These are phyloP conservation scores for Colletotrichum paranaense DNA, from an alignment of 2,329 filamentous ascomycete genomes.

Conservation along the genomic window DNA sequence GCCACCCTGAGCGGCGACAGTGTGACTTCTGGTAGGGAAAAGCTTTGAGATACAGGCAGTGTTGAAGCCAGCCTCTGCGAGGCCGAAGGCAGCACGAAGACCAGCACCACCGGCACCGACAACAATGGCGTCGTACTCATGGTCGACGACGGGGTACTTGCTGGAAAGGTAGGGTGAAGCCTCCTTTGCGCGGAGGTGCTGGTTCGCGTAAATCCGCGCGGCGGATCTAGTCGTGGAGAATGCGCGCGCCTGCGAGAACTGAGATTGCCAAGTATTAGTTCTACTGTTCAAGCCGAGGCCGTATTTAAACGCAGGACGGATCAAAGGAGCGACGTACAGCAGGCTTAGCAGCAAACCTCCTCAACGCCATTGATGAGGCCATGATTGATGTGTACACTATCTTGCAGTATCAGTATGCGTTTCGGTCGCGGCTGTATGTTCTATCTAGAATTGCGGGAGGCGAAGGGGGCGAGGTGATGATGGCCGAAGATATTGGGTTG, in stretches of 20 bases:
- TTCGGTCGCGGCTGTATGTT: neutral
- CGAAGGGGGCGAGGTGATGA: neutral
- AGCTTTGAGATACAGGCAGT: conserved; percentile 90
- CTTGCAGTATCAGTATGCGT: conserved; percentile 1
- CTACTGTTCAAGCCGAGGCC: neutral
- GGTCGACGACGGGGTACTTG: conserved; percentile 97
- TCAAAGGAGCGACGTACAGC: conserved; percentile 58
- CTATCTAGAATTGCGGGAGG: neutral
- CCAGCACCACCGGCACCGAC: conserved; percentile 87
- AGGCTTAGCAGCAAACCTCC: conserved; percentile 67
- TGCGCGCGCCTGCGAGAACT: conserved; percentile 78
- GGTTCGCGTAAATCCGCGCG: conserved; percentile 87
- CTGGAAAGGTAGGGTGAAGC: conserved; percentile 86
- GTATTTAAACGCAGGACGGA: neutral
- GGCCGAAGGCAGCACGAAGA: conserved; percentile 85
- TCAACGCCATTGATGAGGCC: conserved; percentile 74
- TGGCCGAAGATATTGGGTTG: conserved; percentile 6
- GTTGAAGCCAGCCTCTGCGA: conserved; percentile 90
- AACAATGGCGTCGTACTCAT: conserved; percentile 98
- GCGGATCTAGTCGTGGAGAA: conserved; percentile 90
- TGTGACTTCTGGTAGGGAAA: conserved; percentile 87
- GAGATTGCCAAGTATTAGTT: conserved; percentile 21
- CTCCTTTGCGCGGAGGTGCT: conserved; percentile 91
- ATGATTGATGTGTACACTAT: conserved; percentile 49
- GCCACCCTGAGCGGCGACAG: conserved; percentile 83